Evolutionary conservation across 257 asterid genomes (phyloP).

Genomic region (Eustoma russellianum): DNA sequence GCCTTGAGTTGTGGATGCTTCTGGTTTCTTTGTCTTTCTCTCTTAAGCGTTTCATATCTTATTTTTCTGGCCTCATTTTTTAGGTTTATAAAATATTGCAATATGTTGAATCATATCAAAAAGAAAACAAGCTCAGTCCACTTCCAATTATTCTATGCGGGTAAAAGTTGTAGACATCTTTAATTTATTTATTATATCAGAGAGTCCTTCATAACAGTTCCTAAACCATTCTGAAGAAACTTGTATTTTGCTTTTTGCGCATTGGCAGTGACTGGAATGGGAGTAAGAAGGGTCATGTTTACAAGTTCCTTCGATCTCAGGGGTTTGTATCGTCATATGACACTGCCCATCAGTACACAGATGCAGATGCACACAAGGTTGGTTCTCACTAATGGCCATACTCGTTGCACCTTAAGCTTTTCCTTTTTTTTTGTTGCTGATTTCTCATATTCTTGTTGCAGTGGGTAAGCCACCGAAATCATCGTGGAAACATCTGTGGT

Average conservation of each 20-base stretch:
- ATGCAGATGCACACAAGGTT: slow-evolving; percentile 95
- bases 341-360: slow-evolving; percentile 93
- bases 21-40: no score
- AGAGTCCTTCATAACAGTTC: not conserved
- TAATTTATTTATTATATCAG: not conserved
- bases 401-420: not conserved
- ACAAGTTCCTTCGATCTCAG: slow-evolving; percentile 90
- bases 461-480: slow-evolving; percentile 99
- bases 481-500: slow-evolving; percentile 96
- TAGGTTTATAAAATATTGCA: slow-evolving; percentile 93
- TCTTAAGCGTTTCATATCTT: not conserved
- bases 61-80: not conserved
- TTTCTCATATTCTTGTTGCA: slow-evolving; percentile 14
- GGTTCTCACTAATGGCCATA: slow-evolving; percentile 4
- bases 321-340: slow-evolving; percentile 95
- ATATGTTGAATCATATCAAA: slow-evolving; percentile 75
- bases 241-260: slow-evolving; percentile 7
- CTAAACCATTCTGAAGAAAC: not conserved
- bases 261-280: slow-evolving; percentile 88
- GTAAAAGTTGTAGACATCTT: slow-evolving; percentile 25
- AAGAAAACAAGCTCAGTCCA: slow-evolving; percentile 78
- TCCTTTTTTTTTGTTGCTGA: slow-evolving; percentile 13
- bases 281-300: slow-evolving; percentile 90
- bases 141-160: slow-evolving; percentile 92
- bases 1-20: no score